These are phyloP conservation scores for Lachnellula arida DNA, from an alignment of 2,329 filamentous ascomycete genomes.

Conservation along the genomic window DNA sequence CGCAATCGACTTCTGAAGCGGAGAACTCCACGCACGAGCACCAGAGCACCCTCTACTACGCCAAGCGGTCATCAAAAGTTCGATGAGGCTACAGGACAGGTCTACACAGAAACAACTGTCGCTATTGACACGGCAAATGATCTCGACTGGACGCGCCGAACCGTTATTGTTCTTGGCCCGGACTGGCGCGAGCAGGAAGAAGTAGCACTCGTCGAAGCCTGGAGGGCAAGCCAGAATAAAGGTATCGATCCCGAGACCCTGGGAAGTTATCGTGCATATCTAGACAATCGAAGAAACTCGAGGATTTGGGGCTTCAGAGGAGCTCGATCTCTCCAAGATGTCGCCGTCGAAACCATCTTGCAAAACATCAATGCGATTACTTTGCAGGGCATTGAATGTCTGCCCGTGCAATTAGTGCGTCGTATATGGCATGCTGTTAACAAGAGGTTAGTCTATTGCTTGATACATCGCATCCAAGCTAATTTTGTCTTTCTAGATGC, in stretches of 20 bases:
- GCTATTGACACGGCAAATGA: conserved; percentile 14
- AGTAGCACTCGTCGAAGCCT: background rate
- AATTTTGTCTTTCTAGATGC: conserved; percentile 16
- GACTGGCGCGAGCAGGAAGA: conserved; percentile 8
- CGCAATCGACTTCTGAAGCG: conserved; percentile 4
- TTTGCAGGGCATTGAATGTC: conserved; percentile 14
- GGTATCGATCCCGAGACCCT: background rate
- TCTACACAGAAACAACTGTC: conserved; percentile 24
- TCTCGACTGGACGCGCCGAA: conserved; percentile 20
- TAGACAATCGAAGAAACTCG: conserved; percentile 8
- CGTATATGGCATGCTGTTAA: conserved; percentile 22
- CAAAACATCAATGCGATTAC: conserved; percentile 21
- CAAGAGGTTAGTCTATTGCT: conserved; percentile 18
- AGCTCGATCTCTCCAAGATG: conserved; percentile 20
- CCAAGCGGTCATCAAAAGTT: conserved; percentile 14
- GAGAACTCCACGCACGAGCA: background rate
- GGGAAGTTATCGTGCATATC: conserved; percentile 4
- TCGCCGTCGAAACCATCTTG: conserved; percentile 20
- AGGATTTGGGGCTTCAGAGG: conserved; percentile 11
- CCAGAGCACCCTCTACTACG: background rate
- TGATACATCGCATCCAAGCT: background rate
- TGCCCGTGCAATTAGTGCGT: conserved; percentile 17
- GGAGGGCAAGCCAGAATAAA: background rate
- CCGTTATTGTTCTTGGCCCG: conserved; percentile 5
- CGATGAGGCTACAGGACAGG: conserved; percentile 27